Base-by-base conservation (phyloP, 345 rosid species). In the Anacardium occidentale region DNA sequence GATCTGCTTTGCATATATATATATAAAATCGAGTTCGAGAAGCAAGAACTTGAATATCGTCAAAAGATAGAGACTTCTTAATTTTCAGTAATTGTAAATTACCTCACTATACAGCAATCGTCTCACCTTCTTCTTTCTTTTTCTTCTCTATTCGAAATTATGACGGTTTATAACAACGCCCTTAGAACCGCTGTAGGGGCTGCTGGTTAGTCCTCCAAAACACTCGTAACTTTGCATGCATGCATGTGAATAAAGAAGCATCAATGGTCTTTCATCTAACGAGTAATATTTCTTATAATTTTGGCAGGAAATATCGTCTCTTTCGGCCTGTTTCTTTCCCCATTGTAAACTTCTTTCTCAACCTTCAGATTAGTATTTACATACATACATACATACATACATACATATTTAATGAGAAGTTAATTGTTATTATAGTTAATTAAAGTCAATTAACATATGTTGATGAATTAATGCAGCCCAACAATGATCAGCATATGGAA, bases 251-350 rank as follows among this genome's bases (percentile, higher is more conserved):
- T 29, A 29, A 29, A 29, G 32, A 3, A 3, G 3, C 32, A 3
- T 3, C 32, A 5, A 37, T 37, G 8, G 42, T 37, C 42, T 37
- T 37, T 37, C 0, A 8, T 29, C 32, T 10, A 22, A 24, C 15
- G 34, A 2, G 13, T 25, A 29, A 5, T 1, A 15, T 11, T 5
- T 25, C 10, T 60, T 15, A 3, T 17, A 7, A 22, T 24, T 59
- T 24, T 22, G 5, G 74, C 80, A 93, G 97, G 98, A 75, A 93
- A 93, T 75, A 73, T 88, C 59, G 82, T 86, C 61, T 93, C 98
- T 60, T 84, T 89, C 52, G 80, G 85, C 34, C 64, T 93, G 60
- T 93, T 90, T 80, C 54, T 87, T 40, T 84, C 98, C 34, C 98
- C 98, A 9, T 54, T 83, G 98, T 93, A 93, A 83, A 0, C 20